Percentiles rank a stretch among this genome's conserved stretches.
Conservation (phyloP, 1,284 basidiomycete species). For the Rhodotorula mucilaginosa region DNA sequence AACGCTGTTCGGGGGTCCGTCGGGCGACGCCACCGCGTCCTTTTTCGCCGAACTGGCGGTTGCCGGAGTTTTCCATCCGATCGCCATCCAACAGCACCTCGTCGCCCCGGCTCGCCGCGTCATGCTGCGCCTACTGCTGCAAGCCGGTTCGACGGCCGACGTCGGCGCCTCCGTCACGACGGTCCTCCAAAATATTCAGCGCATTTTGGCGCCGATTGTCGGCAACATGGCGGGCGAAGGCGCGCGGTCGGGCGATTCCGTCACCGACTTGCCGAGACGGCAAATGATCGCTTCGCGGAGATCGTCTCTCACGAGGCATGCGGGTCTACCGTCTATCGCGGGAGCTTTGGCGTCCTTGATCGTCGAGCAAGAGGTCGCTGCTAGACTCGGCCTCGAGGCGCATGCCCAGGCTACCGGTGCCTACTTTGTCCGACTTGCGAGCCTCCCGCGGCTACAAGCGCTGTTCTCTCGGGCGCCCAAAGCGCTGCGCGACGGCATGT, state of each 20-base stretch:
- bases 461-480: slow-evolving; percentile 20
- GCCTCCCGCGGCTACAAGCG: slow-evolving; percentile 20
- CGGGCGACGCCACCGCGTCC: neutral
- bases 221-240: neutral
- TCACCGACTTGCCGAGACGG: slow-evolving; percentile 4
- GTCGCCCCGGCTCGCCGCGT: slow-evolving; percentile 21
- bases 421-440: slow-evolving; percentile 16
- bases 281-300: slow-evolving; percentile 22
- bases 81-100: slow-evolving; percentile 8
- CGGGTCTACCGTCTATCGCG: slow-evolving; percentile 12
- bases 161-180: neutral
- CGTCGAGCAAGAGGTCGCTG: slow-evolving; percentile 32
- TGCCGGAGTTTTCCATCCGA: slow-evolving; percentile 17
- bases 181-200: neutral
- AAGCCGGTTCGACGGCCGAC: neutral
- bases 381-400: neutral
- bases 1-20: slow-evolving; percentile 12
- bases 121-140: slow-evolving; percentile 3
- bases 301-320: slow-evolving; percentile 13
- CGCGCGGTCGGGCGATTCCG: neutral
- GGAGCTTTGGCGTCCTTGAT: slow-evolving; percentile 26
- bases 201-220: neutral
- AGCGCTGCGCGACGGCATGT: slow-evolving; percentile 20
- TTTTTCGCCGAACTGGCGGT: slow-evolving; percentile 25
- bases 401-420: slow-evolving; percentile 6